A percentile compares a stretch with the other conserved stretches of the same genome.
phyloP scores from a whole-genome alignment of 768 basidiomycete genomes.

The Cystoderma amianthinum region DNA sequence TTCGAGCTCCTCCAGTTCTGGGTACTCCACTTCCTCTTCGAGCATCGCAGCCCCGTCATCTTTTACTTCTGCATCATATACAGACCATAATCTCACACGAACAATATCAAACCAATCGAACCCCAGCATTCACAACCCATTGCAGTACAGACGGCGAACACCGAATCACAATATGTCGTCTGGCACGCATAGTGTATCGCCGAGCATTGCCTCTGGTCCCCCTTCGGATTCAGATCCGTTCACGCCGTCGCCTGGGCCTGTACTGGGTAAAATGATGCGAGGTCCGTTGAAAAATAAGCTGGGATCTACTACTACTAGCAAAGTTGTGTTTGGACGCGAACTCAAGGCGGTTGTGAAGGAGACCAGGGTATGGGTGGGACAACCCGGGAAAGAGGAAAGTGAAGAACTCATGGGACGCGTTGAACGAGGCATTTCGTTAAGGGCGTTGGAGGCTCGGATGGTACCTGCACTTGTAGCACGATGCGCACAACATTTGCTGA shows the following conservation, averaged over 20 bases:
- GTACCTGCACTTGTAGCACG: slow-evolving; percentile 75
- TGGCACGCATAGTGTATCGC: slow-evolving; percentile 46
- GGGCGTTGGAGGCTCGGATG: slow-evolving; percentile 39
- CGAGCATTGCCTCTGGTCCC: slow-evolving; percentile 32
- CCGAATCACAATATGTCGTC: slow-evolving; percentile 59
- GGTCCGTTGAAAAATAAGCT: slow-evolving; percentile 34
- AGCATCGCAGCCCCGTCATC: slow-evolving; percentile 29
- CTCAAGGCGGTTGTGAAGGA: slow-evolving; percentile 28
- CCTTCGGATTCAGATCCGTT: slow-evolving; percentile 45
- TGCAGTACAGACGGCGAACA: slow-evolving; percentile 24
- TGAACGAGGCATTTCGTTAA: slow-evolving; percentile 18
- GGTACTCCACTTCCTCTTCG: slow-evolving; percentile 38
- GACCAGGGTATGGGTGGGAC: slow-evolving; percentile 18
- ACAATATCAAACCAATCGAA: slow-evolving; percentile 30
- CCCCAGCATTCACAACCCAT: slow-evolving; percentile 11
- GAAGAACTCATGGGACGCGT: slow-evolving; percentile 6
- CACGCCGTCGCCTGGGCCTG: slow-evolving; percentile 33
- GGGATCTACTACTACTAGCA: slow-evolving; percentile 27
- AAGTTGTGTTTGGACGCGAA: slow-evolving; percentile 63
- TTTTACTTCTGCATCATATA: slow-evolving; percentile 19
- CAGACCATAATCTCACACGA: slow-evolving; percentile 26
- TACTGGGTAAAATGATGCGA: slow-evolving; percentile 50
- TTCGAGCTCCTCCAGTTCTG: slow-evolving; percentile 31
- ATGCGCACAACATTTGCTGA: slow-evolving; percentile 75
- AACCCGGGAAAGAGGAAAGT: slow-evolving; percentile 7